Evolutionary conservation across 148 eudicot species (phyloP).

Genomic region (Silene uniflora): DNA sequence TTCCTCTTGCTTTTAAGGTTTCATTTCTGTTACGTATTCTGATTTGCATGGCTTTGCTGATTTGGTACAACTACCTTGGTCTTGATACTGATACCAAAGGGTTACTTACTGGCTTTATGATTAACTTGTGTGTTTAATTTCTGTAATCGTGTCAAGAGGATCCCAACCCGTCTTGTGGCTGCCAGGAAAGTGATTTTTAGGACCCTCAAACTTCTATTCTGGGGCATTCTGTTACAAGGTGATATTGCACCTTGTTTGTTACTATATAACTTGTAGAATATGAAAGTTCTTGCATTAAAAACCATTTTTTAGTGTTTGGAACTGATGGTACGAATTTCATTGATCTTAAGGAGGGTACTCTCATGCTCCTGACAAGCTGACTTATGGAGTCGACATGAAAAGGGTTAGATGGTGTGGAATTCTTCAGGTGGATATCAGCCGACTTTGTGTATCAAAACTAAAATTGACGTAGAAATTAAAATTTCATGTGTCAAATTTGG

Average conservation of each 20-base stretch:
- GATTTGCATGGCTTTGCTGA: neutral
- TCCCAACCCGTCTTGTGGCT: slow-evolving; percentile 40
- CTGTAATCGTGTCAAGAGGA: slow-evolving; percentile 40
- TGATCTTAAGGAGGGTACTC: slow-evolving; percentile 64
- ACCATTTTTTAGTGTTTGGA: neutral
- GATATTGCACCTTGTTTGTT: neutral
- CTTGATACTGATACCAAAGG: neutral
- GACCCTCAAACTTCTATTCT: slow-evolving; percentile 74
- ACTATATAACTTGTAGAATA: neutral
- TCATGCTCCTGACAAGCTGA: slow-evolving; percentile 74
- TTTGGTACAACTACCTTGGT: slow-evolving; percentile 3
- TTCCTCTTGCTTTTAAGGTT: slow-evolving; percentile 86
- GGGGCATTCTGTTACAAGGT: slow-evolving; percentile 97
- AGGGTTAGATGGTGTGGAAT: slow-evolving; percentile 86
- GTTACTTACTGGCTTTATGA: neutral
- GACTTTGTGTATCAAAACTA: neutral
- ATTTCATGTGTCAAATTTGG: slow-evolving; percentile 12
- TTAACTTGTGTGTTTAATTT: neutral
- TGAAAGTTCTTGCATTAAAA: slow-evolving; percentile 1
- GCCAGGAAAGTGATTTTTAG: slow-evolving; percentile 61
- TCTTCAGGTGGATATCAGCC: slow-evolving; percentile 58
- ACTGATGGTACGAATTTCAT: slow-evolving; percentile 10
- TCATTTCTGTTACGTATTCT: too few relatives aligned
- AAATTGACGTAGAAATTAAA: neutral
- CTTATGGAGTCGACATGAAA: slow-evolving; percentile 86